These are phyloP conservation scores for Coniophora puteana DNA, from an alignment of 1,284 basidiomycete species.

Conservation along the genomic window DNA sequence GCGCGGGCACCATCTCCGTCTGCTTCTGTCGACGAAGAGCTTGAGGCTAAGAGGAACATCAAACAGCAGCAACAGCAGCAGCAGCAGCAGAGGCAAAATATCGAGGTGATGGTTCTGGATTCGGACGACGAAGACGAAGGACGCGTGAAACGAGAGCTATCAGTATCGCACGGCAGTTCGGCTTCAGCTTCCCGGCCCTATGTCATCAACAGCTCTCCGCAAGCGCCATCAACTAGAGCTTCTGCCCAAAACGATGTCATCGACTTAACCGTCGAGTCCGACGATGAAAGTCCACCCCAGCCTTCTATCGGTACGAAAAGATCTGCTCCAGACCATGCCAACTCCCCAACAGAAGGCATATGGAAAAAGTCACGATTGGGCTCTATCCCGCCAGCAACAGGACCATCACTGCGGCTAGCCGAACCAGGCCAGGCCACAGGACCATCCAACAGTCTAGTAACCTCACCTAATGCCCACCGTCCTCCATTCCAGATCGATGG, in stretches of 20 bases:
- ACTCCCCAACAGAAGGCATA: constrained; percentile 56
- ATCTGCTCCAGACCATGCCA: constrained; percentile 45
- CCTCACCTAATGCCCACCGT: too few relatives aligned
- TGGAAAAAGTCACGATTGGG: constrained; percentile 72
- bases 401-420: too few relatives aligned
- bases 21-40: constrained; percentile 32
- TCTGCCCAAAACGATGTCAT: constrained; percentile 63
- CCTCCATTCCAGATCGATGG: too few relatives aligned
- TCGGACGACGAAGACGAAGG: constrained; percentile 73
- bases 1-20: constrained; percentile 31
- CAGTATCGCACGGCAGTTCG: constrained; percentile 48
- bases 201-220: too few relatives aligned
- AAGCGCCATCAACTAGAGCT: constrained; percentile 31
- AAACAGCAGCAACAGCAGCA: constrained; percentile 14
- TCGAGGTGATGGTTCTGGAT: constrained; percentile 73
- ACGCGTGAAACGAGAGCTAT: constrained; percentile 68
- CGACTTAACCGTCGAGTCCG: constrained; percentile 76
- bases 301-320: constrained; percentile 17
- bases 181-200: constrained; percentile 33
- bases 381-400: constrained; percentile 11
- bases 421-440: too few relatives aligned
- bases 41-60: constrained; percentile 39
- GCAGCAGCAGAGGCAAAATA: too few relatives aligned
- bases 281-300: constrained; percentile 52
- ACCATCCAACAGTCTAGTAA: too few relatives aligned